Evolutionary conservation across 805 yeast genomes (phyloP).

Genomic region (Wickerhamomyces bisporus): DNA sequence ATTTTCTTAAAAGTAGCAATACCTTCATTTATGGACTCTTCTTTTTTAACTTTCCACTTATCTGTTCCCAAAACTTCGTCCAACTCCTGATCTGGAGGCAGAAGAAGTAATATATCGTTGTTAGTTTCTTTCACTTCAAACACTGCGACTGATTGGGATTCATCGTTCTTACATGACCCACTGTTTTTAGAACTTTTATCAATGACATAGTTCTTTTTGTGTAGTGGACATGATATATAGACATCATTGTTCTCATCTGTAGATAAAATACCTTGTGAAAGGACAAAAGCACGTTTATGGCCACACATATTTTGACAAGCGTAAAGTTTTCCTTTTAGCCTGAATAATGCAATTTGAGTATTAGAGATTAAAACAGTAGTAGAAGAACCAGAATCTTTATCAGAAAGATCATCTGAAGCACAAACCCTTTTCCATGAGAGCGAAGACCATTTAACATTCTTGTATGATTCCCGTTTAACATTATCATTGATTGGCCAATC

Average conservation of each 20-base stretch:
- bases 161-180: constrained; percentile 30
- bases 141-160: constrained; percentile 28
- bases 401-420: constrained; percentile 23
- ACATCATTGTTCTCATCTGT: constrained; percentile 27
- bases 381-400: constrained; percentile 27
- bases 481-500: constrained; percentile 28
- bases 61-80: constrained; percentile 30
- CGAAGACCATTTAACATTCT: constrained; percentile 28
- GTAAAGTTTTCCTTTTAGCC: constrained; percentile 27
- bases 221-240: constrained; percentile 33
- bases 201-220: constrained; percentile 29
- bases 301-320: constrained; percentile 38
- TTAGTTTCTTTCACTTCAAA: constrained; percentile 30
- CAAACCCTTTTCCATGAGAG: constrained; percentile 27
- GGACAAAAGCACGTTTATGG: constrained; percentile 34
- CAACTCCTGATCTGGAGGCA: constrained; percentile 30
- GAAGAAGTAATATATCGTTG: constrained; percentile 25
- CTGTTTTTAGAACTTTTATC: constrained; percentile 17
- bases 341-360: constrained; percentile 33
- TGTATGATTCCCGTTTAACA: constrained; percentile 23
- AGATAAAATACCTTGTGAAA: constrained; percentile 31
- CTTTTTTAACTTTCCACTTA: constrained; percentile 28
- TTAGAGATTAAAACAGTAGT: constrained; percentile 29
- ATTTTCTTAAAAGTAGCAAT: constrained; percentile 13
- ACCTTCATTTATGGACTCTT: constrained; percentile 16